Evolutionary conservation across 345 rosid species (phyloP).

Genomic region (Linum trigynum): DNA sequence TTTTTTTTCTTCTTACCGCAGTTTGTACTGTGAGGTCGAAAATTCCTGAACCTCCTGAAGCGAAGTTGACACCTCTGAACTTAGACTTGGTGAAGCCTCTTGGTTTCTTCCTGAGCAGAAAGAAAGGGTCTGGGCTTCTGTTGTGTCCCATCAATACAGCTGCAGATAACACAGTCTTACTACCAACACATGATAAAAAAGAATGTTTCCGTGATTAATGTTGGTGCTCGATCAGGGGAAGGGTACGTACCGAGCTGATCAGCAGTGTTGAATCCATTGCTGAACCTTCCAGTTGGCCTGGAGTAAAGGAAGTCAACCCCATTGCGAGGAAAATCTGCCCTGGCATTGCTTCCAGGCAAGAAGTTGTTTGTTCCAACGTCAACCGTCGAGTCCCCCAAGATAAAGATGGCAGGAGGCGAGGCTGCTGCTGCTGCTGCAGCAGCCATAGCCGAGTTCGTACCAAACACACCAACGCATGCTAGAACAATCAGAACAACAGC

Average conservation of each 20-base stretch:
- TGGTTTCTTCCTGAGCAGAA: constrained; percentile 21
- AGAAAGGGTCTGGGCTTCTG: constrained; percentile 40
- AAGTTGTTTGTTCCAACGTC: constrained; percentile 49
- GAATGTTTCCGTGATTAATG: neutral
- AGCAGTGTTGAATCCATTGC: constrained; percentile 53
- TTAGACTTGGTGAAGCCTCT: constrained; percentile 15
- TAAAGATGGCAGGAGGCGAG: constrained; percentile 28
- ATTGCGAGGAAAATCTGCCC: constrained; percentile 31
- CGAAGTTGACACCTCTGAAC: constrained; percentile 38
- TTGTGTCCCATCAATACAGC: constrained; percentile 35
- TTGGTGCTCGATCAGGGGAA: neutral
- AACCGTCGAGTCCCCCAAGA: constrained; percentile 48
- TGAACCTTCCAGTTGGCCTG: constrained; percentile 50
- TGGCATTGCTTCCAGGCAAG: constrained; percentile 26
- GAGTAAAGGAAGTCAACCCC: constrained; percentile 44
- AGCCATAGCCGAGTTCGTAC: constrained; percentile 3
- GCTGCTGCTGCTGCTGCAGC: constrained; percentile 18
- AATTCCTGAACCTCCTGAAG: constrained; percentile 51
- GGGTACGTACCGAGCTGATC: constrained; percentile 36
- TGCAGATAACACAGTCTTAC: constrained; percentile 14
- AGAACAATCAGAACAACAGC: neutral
- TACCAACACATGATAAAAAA: neutral
- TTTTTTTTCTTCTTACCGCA: constrained; percentile 6
- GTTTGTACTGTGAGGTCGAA: constrained; percentile 27
- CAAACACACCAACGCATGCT: neutral